Percentiles rank a stretch among this genome's conserved stretches.
Evolutionary conservation across 202 grass and related monocot species (phyloP).

Genomic region (Setaria viridis): DNA sequence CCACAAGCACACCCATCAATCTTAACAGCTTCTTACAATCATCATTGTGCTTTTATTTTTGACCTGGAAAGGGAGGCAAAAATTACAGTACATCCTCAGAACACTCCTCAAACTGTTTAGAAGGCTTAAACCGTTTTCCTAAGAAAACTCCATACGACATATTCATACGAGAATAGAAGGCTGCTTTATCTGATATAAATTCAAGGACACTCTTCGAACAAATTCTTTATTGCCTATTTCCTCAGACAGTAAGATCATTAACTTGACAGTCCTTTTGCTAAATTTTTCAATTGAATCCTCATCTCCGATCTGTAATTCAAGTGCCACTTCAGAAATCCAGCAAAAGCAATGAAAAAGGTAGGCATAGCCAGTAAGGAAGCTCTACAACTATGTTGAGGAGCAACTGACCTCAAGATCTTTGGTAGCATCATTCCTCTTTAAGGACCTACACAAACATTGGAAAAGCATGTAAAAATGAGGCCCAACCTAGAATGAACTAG

Average conservation of each 20-base stretch:
- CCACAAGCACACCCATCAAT: slow-evolving; percentile 83
- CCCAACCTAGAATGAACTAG: background rate
- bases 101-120: background rate
- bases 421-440: too few relatives aligned
- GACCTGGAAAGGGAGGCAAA: slow-evolving; percentile 57
- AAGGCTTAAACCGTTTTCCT: too few relatives aligned
- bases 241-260: slow-evolving; percentile 22
- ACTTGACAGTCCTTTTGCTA: too few relatives aligned
- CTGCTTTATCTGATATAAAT: slow-evolving; percentile 22
- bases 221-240: slow-evolving; percentile 14
- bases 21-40: slow-evolving; percentile 85
- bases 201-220: background rate
- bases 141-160: too few relatives aligned
- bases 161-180: too few relatives aligned
- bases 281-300: background rate
- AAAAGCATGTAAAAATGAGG: background rate
- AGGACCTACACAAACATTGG: slow-evolving; percentile 33
- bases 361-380: background rate
- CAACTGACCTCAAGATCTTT: slow-evolving; percentile 8
- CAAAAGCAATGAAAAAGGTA: too few relatives aligned
- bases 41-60: slow-evolving; percentile 83
- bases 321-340: too few relatives aligned
- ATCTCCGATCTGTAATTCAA: slow-evolving; percentile 47
- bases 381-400: slow-evolving; percentile 23
- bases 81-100: slow-evolving; percentile 16